Conservation (phyloP, 2,329 filamentous ascomycete species). For the Paraphoma chrysanthemicola region DNA sequence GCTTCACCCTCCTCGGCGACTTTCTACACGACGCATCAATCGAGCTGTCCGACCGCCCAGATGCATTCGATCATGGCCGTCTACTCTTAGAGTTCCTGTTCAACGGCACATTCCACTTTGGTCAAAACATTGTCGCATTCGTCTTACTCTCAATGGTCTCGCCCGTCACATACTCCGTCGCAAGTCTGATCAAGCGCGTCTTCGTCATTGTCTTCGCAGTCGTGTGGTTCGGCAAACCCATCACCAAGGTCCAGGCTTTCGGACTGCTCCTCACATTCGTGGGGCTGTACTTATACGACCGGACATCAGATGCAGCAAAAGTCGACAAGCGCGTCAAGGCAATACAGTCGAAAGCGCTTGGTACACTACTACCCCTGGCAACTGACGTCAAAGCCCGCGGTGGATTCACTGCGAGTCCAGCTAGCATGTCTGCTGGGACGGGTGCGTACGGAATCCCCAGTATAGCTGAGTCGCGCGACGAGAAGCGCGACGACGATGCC, state of each 20-base stretch:
- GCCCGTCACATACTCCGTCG: constrained; percentile 96
- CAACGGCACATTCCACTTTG: constrained; percentile 96
- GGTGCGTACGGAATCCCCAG: constrained; percentile 35
- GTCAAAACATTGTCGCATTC: constrained; percentile 94
- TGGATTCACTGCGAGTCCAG: constrained; percentile 50
- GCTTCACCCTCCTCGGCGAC: constrained; percentile 76
- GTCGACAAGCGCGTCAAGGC: constrained; percentile 78
- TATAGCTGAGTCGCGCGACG: constrained; percentile 49
- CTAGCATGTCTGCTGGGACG: constrained; percentile 44
- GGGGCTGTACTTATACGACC: constrained; percentile 93
- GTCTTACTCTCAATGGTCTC: constrained; percentile 90
- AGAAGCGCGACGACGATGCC: constrained; percentile 65
- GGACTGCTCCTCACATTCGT: constrained; percentile 90
- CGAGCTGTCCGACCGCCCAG: constrained; percentile 77
- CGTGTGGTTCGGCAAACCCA: constrained; percentile 92
- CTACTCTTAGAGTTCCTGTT: constrained; percentile 87
- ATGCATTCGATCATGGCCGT: constrained; percentile 69
- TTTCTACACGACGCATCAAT: constrained; percentile 83
- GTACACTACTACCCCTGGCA: constrained; percentile 72
- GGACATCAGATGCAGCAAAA: constrained; percentile 85
- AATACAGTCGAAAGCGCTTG: constrained; percentile 67
- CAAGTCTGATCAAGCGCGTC: constrained; percentile 93
- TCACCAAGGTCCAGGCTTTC: constrained; percentile 79
- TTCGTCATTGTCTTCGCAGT: constrained; percentile 96
- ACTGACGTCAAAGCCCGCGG: constrained; percentile 37